Percentiles rank a stretch among this genome's conserved stretches.
Evolutionary conservation across 2,329 filamentous ascomycete species (phyloP).

Genomic region (Bimuria novae-zelandiae): DNA sequence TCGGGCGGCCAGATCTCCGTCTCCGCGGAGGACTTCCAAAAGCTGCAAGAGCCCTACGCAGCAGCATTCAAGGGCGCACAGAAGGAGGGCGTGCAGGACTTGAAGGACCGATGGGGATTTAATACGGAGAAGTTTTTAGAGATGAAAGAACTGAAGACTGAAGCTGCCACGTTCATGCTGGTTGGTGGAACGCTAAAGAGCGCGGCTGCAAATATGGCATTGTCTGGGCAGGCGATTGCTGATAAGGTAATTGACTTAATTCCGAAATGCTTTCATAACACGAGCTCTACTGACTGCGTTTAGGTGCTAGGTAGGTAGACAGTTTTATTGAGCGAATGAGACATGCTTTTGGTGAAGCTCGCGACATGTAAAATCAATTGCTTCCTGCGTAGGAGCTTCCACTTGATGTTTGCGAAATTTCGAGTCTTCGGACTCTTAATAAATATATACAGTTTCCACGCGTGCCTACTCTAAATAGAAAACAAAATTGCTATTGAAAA

Average conservation of each 20-base stretch:
- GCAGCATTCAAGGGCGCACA: slow-evolving; percentile 24
- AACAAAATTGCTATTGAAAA: too few relatives aligned
- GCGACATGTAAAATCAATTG: too few relatives aligned
- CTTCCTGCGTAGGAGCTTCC: too few relatives aligned
- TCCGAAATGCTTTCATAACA: too few relatives aligned
- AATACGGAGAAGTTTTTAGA: slow-evolving; percentile 24
- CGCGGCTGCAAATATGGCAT: slow-evolving; percentile 15
- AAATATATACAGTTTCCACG: too few relatives aligned
- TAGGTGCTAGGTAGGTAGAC: not conserved
- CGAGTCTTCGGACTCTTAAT: too few relatives aligned
- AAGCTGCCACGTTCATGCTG: slow-evolving; percentile 24
- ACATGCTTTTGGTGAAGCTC: too few relatives aligned
- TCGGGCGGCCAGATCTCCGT: slow-evolving; percentile 12
- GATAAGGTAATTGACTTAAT: slow-evolving; percentile 17
- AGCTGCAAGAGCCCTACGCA: slow-evolving; percentile 23
- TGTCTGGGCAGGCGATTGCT: slow-evolving; percentile 23
- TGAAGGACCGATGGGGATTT: slow-evolving; percentile 31
- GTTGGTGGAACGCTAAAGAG: slow-evolving; percentile 24
- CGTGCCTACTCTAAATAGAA: too few relatives aligned
- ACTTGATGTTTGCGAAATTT: too few relatives aligned
- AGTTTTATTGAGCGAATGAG: too few relatives aligned
- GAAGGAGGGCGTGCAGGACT: slow-evolving; percentile 20
- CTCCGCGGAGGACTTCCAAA: slow-evolving; percentile 20
- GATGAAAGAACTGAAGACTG: slow-evolving; percentile 22
- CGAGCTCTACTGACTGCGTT: not conserved